phyloP scores from a whole-genome alignment of 1,284 basidiomycete species.

The Cerioporus squamosus region DNA sequence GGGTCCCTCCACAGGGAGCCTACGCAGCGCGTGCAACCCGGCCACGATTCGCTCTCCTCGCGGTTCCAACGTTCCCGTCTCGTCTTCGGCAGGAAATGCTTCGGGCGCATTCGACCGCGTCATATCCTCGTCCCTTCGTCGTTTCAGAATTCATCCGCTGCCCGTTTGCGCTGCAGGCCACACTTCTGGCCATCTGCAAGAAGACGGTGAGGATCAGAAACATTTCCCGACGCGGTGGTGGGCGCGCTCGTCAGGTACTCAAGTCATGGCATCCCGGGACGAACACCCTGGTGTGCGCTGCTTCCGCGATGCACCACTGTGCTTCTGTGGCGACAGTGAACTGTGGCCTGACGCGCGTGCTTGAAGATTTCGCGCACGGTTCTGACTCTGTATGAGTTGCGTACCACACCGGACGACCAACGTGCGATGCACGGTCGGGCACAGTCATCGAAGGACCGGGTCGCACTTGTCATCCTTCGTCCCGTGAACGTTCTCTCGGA shows the following conservation, averaged over 20 bases:
- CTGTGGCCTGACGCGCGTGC: conserved; percentile 14
- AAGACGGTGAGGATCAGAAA: not conserved
- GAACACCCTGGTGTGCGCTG: conserved; percentile 10
- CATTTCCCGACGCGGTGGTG: not conserved
- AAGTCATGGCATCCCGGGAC: conserved; percentile 1
- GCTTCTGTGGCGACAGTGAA: not conserved
- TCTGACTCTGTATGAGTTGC: not conserved
- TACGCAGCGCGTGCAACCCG: not conserved
- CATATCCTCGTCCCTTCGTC: not conserved
- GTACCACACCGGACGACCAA: not conserved
- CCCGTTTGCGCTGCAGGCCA: not conserved
- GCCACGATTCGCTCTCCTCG: not conserved
- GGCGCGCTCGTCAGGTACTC: conserved; percentile 4
- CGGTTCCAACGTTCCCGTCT: not conserved
- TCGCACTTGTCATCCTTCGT: too few relatives aligned
- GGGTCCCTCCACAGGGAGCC: conserved; percentile 20
- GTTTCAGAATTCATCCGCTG: not conserved
- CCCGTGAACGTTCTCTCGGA: not conserved
- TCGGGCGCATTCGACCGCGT: not conserved
- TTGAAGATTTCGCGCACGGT: not conserved
- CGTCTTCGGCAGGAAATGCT: not conserved
- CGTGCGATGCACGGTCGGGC: conserved; percentile 8
- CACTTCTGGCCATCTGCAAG: not conserved
- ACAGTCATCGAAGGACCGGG: not conserved
- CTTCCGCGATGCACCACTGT: conserved; percentile 1